phyloP scores from a whole-genome alignment of 768 basidiomycete genomes.

The Grammothele lineata region DNA sequence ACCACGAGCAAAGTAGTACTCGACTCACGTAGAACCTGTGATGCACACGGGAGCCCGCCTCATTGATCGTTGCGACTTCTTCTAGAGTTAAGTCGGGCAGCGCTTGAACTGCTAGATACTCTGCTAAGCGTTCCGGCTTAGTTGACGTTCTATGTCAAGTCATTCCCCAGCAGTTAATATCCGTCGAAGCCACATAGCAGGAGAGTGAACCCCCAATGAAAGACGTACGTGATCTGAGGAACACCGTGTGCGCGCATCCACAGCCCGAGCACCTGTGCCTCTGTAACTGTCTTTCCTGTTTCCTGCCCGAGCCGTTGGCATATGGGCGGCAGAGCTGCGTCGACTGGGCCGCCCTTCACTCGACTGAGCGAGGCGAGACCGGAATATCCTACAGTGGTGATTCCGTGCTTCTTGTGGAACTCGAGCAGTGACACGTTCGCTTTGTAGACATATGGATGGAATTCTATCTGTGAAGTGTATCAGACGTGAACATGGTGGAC shows the following conservation, averaged over 20 bases:
- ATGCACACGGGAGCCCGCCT: slow-evolving; percentile 26
- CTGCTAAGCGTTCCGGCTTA: slow-evolving; percentile 39
- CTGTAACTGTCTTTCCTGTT: slow-evolving; percentile 21
- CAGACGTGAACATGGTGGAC: background rate
- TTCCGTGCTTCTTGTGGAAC: slow-evolving; percentile 32
- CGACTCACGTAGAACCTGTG: slow-evolving; percentile 27
- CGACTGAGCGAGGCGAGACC: slow-evolving; percentile 38
- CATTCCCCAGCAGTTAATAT: too few species aligned
- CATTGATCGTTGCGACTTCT: slow-evolving; percentile 26
- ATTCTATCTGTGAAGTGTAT: slow-evolving; percentile 39
- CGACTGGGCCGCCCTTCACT: slow-evolving; percentile 35
- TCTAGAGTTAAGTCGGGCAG: slow-evolving; percentile 30
- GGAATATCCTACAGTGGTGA: slow-evolving; percentile 36
- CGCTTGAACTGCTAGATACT: slow-evolving; percentile 43
- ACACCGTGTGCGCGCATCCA: slow-evolving; percentile 31
- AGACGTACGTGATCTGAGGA: slow-evolving; percentile 29
- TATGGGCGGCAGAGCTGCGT: slow-evolving; percentile 33
- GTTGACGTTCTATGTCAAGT: slow-evolving; percentile 30
- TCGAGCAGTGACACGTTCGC: slow-evolving; percentile 33
- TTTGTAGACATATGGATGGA: slow-evolving; percentile 49
- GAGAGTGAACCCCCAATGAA: background rate
- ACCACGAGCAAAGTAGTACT: too few species aligned
- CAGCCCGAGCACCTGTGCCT: slow-evolving; percentile 28
- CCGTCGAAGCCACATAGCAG: too few species aligned
- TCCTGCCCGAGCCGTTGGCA: slow-evolving; percentile 20